A percentile compares a stretch with the other conserved stretches of the same genome.
Evolutionary conservation across 1,284 basidiomycete species (phyloP).

Genomic region (Testicularia cyperi): DNA sequence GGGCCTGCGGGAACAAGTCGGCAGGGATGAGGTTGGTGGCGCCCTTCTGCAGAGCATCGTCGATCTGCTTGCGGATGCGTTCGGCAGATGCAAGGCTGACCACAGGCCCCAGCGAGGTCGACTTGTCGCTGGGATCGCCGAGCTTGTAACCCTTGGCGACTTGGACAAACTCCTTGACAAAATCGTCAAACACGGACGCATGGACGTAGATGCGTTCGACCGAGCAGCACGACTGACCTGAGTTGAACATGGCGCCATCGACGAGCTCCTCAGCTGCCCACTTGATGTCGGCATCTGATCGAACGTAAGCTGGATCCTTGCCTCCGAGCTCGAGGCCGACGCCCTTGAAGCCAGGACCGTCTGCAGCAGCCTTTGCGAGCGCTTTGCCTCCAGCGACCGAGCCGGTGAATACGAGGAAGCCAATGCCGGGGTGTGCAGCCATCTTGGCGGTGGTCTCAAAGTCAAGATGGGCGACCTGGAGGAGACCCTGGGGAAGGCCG

Average conservation of each 20-base stretch:
- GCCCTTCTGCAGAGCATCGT: conserved; percentile 66
- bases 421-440: conserved; percentile 70
- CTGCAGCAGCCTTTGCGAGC: conserved; percentile 68
- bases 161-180: conserved; percentile 75
- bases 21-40: conserved; percentile 15
- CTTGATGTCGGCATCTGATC: conserved; percentile 76
- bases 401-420: conserved; percentile 88
- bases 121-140: conserved; percentile 75
- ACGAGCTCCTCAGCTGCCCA: conserved; percentile 83
- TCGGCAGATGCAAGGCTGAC: conserved; percentile 81
- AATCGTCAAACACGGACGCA: conserved; percentile 75
- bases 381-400: conserved; percentile 71
- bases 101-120: conserved; percentile 84
- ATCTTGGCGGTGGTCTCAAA: conserved; percentile 69
- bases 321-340: conserved; percentile 77
- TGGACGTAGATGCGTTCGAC: conserved; percentile 93
- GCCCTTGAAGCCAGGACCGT: conserved; percentile 72
- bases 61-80: conserved; percentile 79
- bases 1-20: conserved; percentile 68
- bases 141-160: conserved; percentile 78
- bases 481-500: conserved; percentile 74
- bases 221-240: conserved; percentile 87
- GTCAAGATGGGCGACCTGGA: conserved; percentile 79
- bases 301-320: conserved; percentile 92
- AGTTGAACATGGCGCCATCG: conserved; percentile 94